Base-by-base conservation (phyloP, 2,329 filamentous ascomycete genomes). In the Incumbomyces lentus region DNA sequence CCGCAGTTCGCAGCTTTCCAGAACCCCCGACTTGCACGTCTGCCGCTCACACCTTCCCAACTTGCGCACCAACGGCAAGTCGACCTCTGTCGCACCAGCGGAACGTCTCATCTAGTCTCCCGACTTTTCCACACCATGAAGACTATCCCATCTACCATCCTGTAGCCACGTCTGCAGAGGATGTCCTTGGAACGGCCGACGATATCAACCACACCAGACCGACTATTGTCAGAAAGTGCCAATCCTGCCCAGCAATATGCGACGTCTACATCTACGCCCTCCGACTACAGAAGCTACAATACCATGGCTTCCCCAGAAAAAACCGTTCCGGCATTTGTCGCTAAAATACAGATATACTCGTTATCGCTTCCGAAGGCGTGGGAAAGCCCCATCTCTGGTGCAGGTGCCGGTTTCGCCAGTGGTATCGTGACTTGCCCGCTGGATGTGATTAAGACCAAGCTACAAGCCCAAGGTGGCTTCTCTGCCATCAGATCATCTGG, bases 361-460 rank as follows among this genome's bases (percentile, higher is more conserved):
- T 67, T 66, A 49, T 66, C 63, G 32, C 62, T 81, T 42, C 76
- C 79, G 26, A 69, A 73, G 48, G 65, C 68, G 42, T 74, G 72
- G 49, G 69, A 96, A 64, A 86, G 93, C 64, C 86, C 87, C 52
- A 73, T 95, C 47, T 83, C 87, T 36, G 92, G 92, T 47, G 90
- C 89, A 40, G 74, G 86, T 48, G 90, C 89, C 42, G 92, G 92
- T 41, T 86, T 96, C 59, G 88, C 87, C 17, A 95, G 89, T 6
- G 92, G 92, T 42, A 78, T 98, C 47, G 86, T 95, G 54, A 96
- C 90, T 44, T 98, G 92, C 64, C 92, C 92, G 35, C 81, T 98
- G 57, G 92, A 98, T 72, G 92, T 98, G 52, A 96, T 98, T 67
- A 98, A 98, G 72, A 98, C 92, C 37, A 96, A 95, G 67, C 69